Evolutionary conservation across 192 early-diverging fungal genomes (phyloP).

Genomic region (Coemansia sp.): DNA sequence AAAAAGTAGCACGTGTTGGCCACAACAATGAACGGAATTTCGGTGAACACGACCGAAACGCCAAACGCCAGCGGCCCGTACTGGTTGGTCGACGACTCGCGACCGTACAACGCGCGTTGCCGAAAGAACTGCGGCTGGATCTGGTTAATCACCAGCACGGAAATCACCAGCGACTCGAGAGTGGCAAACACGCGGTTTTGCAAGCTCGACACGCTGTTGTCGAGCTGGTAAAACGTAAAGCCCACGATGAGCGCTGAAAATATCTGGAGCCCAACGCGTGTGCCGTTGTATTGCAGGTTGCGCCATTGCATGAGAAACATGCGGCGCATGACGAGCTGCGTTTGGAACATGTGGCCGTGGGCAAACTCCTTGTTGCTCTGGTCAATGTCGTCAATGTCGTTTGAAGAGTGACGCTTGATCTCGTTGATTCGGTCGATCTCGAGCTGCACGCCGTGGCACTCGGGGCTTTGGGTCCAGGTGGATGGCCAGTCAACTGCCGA

Average conservation of each 20-base stretch:
- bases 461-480: slow-evolving; percentile 64
- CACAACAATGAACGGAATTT: slow-evolving; percentile 63
- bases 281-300: slow-evolving; percentile 68
- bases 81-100: slow-evolving; percentile 63
- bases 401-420: not conserved
- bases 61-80: slow-evolving; percentile 66
- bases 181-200: slow-evolving; percentile 62
- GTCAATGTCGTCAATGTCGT: slow-evolving; percentile 4
- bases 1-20: slow-evolving; percentile 57
- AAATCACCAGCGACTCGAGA: slow-evolving; percentile 54
- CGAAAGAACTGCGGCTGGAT: slow-evolving; percentile 65
- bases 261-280: slow-evolving; percentile 57
- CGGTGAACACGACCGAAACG: slow-evolving; percentile 58
- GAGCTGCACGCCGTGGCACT: slow-evolving; percentile 38
- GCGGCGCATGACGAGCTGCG: slow-evolving; percentile 59
- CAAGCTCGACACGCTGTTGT: slow-evolving; percentile 55
- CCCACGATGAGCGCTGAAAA: slow-evolving; percentile 61
- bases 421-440: slow-evolving; percentile 59
- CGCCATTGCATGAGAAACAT: slow-evolving; percentile 73
- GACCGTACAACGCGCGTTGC: slow-evolving; percentile 61
- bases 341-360: slow-evolving; percentile 49
- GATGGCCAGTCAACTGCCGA: slow-evolving; percentile 68
- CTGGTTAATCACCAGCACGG: slow-evolving; percentile 60
- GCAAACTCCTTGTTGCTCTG: slow-evolving; percentile 29
- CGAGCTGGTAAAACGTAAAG: slow-evolving; percentile 70